These are phyloP conservation scores for Saccharomycodes ludwigii DNA, from an alignment of 805 yeast genomes.

Conservation along the genomic window DNA sequence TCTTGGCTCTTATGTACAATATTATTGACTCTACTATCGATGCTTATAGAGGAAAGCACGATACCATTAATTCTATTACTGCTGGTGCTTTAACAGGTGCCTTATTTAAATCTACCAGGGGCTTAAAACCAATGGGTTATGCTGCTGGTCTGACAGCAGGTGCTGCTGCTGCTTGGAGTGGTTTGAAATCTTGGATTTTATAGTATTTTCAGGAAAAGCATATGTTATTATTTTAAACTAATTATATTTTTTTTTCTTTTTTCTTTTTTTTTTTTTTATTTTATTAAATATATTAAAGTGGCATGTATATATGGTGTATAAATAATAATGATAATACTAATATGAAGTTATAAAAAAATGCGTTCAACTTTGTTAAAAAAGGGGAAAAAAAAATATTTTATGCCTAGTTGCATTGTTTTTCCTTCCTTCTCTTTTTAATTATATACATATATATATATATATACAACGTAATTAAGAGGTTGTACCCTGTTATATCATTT, in stretches of 20 bases:
- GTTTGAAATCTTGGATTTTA: constrained; percentile 37
- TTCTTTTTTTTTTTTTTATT: too few species aligned
- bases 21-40: constrained; percentile 71
- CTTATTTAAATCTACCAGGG: constrained; percentile 73
- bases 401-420: too few species aligned
- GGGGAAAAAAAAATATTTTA: neutral
- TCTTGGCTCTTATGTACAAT: constrained; percentile 81
- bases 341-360: constrained; percentile 1
- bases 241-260: too few species aligned
- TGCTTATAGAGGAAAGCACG: constrained; percentile 77
- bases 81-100: constrained; percentile 94
- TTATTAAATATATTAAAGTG: too few species aligned
- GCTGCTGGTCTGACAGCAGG: constrained; percentile 77
- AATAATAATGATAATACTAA: constrained; percentile 2
- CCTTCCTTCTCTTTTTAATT: neutral
- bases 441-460: neutral
- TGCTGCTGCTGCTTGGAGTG: constrained; percentile 91
- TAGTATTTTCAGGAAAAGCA: constrained; percentile 6
- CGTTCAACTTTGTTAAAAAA: neutral
- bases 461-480: neutral
- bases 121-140: constrained; percentile 78
- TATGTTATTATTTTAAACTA: too few species aligned
- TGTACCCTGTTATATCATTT: too few species aligned
- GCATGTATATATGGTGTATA: too few species aligned
- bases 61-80: constrained; percentile 66